Percentiles rank a stretch among this genome's conserved stretches.
Evolutionary conservation across 2,329 filamentous ascomycete genomes (phyloP).

Genomic region (Ophiocordyceps australis): DNA sequence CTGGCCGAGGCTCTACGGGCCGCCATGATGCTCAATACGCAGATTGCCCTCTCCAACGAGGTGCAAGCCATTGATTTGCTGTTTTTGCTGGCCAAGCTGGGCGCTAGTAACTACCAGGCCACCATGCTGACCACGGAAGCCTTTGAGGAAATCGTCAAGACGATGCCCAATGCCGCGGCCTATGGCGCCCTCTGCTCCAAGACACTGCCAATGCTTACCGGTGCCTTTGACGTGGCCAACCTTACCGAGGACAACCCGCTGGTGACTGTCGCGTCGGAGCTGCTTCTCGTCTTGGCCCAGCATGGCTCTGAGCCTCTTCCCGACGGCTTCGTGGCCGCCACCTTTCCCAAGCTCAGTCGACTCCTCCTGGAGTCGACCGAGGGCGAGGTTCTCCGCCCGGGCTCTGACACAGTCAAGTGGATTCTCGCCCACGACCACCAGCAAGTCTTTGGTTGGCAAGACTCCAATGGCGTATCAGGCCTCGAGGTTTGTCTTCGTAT

Average conservation of each 20-base stretch:
- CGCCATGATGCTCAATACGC: conserved; percentile 63
- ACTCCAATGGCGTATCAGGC: conserved; percentile 62
- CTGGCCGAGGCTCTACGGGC: conserved; percentile 74
- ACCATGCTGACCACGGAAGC: conserved; percentile 75
- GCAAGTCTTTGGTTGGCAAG: conserved; percentile 76
- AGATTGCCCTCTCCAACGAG: conserved; percentile 52
- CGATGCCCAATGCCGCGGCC: conserved; percentile 45
- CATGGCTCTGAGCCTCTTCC: conserved; percentile 75
- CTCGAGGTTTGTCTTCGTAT: conserved; percentile 81
- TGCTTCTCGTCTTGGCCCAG: conserved; percentile 66
- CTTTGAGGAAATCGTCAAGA: conserved; percentile 71
- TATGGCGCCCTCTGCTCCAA: conserved; percentile 71
- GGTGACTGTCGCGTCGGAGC: conserved; percentile 71
- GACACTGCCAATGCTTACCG: conserved; percentile 72
- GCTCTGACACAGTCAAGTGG: conserved; percentile 72
- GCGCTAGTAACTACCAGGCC: conserved; percentile 79
- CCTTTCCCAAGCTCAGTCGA: conserved; percentile 72
- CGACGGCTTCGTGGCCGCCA: conserved; percentile 64
- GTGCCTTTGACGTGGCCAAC: conserved; percentile 75
- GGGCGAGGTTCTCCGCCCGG: conserved; percentile 72
- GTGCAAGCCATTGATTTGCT: conserved; percentile 64
- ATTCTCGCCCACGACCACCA: conserved; percentile 80
- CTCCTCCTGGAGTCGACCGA: conserved; percentile 73
- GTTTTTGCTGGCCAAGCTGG: conserved; percentile 77
- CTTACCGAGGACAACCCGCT: conserved; percentile 73